A percentile compares a stretch with the other conserved stretches of the same genome.
phyloP scores from a whole-genome alignment of 192 early-diverging fungal genomes.

The Entrophospora sp. region DNA sequence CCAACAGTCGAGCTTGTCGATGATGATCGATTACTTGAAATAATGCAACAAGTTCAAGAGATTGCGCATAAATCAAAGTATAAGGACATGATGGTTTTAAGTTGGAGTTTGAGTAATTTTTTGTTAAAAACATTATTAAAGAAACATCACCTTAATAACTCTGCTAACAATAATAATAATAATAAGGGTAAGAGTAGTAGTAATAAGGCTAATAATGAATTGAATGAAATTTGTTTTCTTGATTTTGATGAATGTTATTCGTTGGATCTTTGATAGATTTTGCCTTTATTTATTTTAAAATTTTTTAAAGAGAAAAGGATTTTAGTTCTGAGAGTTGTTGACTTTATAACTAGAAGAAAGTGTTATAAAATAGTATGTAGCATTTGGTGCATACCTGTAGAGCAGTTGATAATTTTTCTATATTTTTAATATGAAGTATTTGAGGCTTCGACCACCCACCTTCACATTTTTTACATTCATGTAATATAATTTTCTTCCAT shows the following conservation, averaged over 20 bases:
- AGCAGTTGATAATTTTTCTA: background rate
- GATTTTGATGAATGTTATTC: background rate
- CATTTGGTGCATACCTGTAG: background rate
- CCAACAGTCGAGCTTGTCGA: background rate
- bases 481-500: background rate
- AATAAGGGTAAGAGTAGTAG: too few species aligned
- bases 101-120: background rate
- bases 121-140: slow-evolving; percentile 43
- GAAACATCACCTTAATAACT: slow-evolving; percentile 66
- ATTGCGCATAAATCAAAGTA: background rate
- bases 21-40: background rate
- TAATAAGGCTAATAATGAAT: too few species aligned
- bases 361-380: background rate
- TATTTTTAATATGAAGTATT: slow-evolving; percentile 2
- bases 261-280: background rate
- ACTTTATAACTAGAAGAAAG: too few species aligned
- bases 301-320: background rate
- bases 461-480: background rate
- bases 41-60: background rate
- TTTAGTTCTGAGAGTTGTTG: too few species aligned
- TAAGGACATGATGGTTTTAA: background rate
- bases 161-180: too few species aligned
- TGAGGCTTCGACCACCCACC: background rate
- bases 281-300: background rate
- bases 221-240: slow-evolving; percentile 62